A percentile compares a stretch with the other conserved stretches of the same genome.
Conservation (phyloP, 805 yeast genomes). For the Priceomyces fermenticarens region DNA sequence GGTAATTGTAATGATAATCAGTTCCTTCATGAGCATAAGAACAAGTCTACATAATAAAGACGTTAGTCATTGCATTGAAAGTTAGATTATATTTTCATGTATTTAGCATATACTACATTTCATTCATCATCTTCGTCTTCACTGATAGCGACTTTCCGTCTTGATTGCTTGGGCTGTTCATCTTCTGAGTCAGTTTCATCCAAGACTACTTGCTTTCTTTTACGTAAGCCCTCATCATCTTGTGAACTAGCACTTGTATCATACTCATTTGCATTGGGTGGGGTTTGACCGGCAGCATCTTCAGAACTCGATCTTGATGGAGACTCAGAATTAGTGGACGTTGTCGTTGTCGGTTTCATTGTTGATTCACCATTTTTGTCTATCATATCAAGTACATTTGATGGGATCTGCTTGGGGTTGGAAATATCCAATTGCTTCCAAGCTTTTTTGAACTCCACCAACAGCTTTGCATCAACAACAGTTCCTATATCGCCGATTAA, state of each 20-base stretch:
- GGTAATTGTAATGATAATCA: slow-evolving; percentile 67
- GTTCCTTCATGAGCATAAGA: slow-evolving; percentile 71
- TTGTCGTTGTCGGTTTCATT: too few species aligned
- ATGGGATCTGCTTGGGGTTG: neutral
- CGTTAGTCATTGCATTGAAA: slow-evolving; percentile 50
- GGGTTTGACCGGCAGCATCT: too few species aligned
- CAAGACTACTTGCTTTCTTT: neutral
- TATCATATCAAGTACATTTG: neutral
- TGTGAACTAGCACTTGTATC: neutral
- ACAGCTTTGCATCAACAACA: slow-evolving; percentile 30
- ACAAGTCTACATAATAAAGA: slow-evolving; percentile 36
- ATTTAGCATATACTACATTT: too few species aligned
- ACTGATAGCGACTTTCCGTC: slow-evolving; percentile 11
- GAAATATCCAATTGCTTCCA: slow-evolving; percentile 22
- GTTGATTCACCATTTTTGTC: too few species aligned
- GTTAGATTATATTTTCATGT: slow-evolving; percentile 10
- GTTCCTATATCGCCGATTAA: slow-evolving; percentile 36
- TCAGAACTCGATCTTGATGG: too few species aligned
- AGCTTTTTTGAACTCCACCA: slow-evolving; percentile 28
- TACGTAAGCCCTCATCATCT: neutral
- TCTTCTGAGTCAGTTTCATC: slow-evolving; percentile 1
- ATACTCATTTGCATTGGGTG: too few species aligned
- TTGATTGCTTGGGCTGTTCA: slow-evolving; percentile 1
- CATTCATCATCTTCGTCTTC: slow-evolving; percentile 19
- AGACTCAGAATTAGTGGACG: too few species aligned